Evolutionary conservation across 2,329 filamentous ascomycete genomes (phyloP).

Genomic region (Talaromyces sp.): DNA sequence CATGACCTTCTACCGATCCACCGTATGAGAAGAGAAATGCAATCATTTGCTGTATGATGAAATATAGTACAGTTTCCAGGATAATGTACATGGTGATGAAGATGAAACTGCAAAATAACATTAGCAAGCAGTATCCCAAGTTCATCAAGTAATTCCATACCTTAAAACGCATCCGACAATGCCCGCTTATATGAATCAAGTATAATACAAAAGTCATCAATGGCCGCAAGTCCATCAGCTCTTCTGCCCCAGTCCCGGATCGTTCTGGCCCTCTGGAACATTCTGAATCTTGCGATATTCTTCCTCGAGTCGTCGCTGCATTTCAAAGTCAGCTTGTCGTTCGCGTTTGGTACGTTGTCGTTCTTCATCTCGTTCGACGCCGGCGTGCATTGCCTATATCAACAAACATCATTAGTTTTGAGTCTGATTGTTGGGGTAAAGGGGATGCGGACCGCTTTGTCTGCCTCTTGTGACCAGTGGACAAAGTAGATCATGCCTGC

Average conservation of each 20-base stretch:
- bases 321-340: conserved; percentile 88
- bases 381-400: conserved; percentile 80
- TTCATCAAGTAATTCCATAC: neutral
- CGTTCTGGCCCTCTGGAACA: conserved; percentile 55
- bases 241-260: conserved; percentile 20
- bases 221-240: conserved; percentile 22
- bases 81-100: conserved; percentile 4
- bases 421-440: neutral
- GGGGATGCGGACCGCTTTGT: conserved; percentile 65
- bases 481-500: conserved; percentile 76
- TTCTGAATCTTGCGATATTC: conserved; percentile 88
- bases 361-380: conserved; percentile 91
- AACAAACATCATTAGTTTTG: neutral
- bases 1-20: neutral
- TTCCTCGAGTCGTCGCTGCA: conserved; percentile 78
- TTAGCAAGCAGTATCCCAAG: neutral
- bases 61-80: neutral
- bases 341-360: conserved; percentile 87
- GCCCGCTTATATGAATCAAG: neutral
- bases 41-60: neutral
- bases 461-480: conserved; percentile 80
- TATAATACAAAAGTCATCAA: neutral
- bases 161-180: neutral
- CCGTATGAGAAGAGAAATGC: neutral
- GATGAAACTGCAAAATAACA: neutral